These are phyloP conservation scores for Ophiostoma ulmi DNA, from an alignment of 2,329 filamentous ascomycete genomes.

Conservation along the genomic window DNA sequence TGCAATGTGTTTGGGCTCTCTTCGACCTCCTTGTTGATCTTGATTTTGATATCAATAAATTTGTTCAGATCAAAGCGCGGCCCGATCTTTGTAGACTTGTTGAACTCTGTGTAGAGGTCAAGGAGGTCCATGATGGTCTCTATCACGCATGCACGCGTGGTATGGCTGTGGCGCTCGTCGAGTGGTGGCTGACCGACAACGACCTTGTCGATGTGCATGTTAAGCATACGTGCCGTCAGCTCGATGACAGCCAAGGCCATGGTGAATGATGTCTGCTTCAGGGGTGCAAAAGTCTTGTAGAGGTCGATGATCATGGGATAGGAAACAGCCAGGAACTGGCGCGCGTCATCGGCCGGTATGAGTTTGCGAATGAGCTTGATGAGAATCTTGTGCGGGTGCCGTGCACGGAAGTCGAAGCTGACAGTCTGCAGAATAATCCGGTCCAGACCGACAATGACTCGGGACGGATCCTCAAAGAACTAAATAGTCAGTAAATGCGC, in stretches of 20 bases:
- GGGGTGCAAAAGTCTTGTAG: slow-evolving; percentile 85
- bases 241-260: slow-evolving; percentile 80
- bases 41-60: slow-evolving; percentile 82
- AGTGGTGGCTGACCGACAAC: slow-evolving; percentile 26
- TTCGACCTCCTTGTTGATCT: slow-evolving; percentile 76
- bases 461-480: slow-evolving; percentile 67
- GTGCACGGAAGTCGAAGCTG: slow-evolving; percentile 87
- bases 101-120: slow-evolving; percentile 86
- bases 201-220: slow-evolving; percentile 49
- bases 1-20: slow-evolving; percentile 23
- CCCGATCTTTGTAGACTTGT: slow-evolving; percentile 68
- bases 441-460: slow-evolving; percentile 82
- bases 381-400: slow-evolving; percentile 79
- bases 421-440: slow-evolving; percentile 87
- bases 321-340: slow-evolving; percentile 59
- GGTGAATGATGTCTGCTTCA: slow-evolving; percentile 83
- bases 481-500: neutral
- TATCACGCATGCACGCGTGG: slow-evolving; percentile 46
- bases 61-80: slow-evolving; percentile 65
- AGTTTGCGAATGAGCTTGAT: slow-evolving; percentile 69
- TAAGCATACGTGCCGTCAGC: slow-evolving; percentile 66
- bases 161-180: slow-evolving; percentile 31
- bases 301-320: slow-evolving; percentile 83
- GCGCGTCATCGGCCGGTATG: slow-evolving; percentile 44
- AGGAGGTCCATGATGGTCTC: slow-evolving; percentile 88